These are phyloP conservation scores for Russula lepida DNA, from an alignment of 768 basidiomycete genomes.

Conservation along the genomic window DNA sequence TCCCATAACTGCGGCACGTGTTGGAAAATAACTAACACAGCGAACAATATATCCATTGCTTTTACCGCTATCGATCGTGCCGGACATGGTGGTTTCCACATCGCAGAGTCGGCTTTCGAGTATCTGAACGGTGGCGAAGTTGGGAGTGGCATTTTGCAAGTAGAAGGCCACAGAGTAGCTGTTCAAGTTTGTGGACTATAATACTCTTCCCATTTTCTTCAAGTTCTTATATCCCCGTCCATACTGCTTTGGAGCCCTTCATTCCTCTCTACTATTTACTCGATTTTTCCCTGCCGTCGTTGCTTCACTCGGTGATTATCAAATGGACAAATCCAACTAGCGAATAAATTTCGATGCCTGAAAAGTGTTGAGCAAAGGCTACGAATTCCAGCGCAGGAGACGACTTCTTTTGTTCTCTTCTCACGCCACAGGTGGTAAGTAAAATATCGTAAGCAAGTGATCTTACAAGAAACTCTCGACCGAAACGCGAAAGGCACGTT, in stretches of 20 bases:
- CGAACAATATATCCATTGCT: slow-evolving; percentile 32
- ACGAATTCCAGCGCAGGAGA: too few species aligned
- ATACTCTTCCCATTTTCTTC: background rate
- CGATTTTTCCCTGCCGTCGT: background rate
- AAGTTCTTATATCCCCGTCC: background rate
- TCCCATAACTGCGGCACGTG: slow-evolving; percentile 50
- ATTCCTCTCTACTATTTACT: background rate
- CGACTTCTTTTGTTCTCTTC: too few species aligned
- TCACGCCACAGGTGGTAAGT: too few species aligned
- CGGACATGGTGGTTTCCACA: slow-evolving; percentile 32
- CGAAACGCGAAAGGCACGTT: too few species aligned
- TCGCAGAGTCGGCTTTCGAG: slow-evolving; percentile 29
- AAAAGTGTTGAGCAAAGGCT: too few species aligned
- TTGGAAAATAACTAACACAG: slow-evolving; percentile 47
- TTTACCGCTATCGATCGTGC: slow-evolving; percentile 48
- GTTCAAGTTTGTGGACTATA: slow-evolving; percentile 23
- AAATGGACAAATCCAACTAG: too few species aligned
- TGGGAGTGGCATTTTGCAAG: slow-evolving; percentile 24
- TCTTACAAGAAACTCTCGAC: too few species aligned
- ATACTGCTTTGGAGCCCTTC: background rate
- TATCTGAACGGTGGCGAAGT: slow-evolving; percentile 26
- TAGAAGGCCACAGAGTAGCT: slow-evolving; percentile 24
- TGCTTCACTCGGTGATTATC: background rate
- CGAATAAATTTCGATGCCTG: too few species aligned
- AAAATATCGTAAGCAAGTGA: too few species aligned